Evolutionary conservation across 2,329 filamentous ascomycete genomes (phyloP).

Genomic region (Lachnellula arida): DNA sequence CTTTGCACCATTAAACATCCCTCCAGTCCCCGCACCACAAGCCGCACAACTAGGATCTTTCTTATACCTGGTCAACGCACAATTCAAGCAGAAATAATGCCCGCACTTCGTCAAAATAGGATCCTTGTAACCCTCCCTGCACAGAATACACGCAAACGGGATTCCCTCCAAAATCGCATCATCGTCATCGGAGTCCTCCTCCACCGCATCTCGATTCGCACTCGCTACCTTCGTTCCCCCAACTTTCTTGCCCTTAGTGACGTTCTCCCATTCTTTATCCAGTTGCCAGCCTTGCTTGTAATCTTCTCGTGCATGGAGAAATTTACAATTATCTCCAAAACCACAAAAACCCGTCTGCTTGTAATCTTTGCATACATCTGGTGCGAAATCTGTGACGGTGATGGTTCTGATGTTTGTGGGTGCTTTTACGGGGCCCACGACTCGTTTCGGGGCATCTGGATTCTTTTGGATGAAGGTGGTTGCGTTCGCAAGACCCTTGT

Average conservation of each 20-base stretch:
- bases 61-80: constrained; percentile 79
- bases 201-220: constrained; percentile 30
- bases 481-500: constrained; percentile 71
- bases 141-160: constrained; percentile 34
- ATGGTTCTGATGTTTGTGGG: constrained; percentile 86
- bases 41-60: constrained; percentile 83
- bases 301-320: constrained; percentile 69
- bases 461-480: constrained; percentile 73
- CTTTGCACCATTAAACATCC: constrained; percentile 86
- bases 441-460: constrained; percentile 62
- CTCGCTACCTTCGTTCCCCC: constrained; percentile 44
- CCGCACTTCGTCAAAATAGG: constrained; percentile 87
- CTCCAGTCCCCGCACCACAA: constrained; percentile 79
- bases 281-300: constrained; percentile 94
- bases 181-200: constrained; percentile 43
- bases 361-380: constrained; percentile 94
- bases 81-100: constrained; percentile 93
- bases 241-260: constrained; percentile 66
- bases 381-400: constrained; percentile 84
- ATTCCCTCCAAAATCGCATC: constrained; percentile 31
- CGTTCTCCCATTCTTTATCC: constrained; percentile 88
- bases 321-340: constrained; percentile 62
- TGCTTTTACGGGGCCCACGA: constrained; percentile 82
- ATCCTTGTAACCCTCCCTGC: constrained; percentile 39
- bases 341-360: constrained; percentile 63